Evolutionary conservation across 2,329 filamentous ascomycete genomes (phyloP).

Genomic region (Aspergillus udagawae): DNA sequence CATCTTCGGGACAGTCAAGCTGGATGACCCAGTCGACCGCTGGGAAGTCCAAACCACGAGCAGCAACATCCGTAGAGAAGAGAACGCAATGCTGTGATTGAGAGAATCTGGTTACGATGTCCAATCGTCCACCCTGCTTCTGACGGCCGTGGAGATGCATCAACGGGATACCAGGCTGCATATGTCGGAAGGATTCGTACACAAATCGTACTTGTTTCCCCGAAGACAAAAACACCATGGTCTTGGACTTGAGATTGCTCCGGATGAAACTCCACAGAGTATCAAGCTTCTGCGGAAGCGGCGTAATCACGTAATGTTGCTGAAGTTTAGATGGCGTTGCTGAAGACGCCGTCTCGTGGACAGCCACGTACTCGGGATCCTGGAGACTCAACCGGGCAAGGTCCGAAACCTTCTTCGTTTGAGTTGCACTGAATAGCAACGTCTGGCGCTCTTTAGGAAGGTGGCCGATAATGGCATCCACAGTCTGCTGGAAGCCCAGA

Average conservation of each 20-base stretch:
- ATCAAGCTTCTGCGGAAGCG: constrained; percentile 83
- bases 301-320: constrained; percentile 86
- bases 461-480: constrained; percentile 91
- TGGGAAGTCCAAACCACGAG: constrained; percentile 90
- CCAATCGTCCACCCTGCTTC: constrained; percentile 82
- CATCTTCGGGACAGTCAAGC: constrained; percentile 92
- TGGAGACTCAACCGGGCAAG: constrained; percentile 81
- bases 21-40: constrained; percentile 99
- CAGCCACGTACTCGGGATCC: constrained; percentile 91
- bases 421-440: constrained; percentile 90
- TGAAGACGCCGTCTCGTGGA: constrained; percentile 74
- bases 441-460: constrained; percentile 83
- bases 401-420: constrained; percentile 91
- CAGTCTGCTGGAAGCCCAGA: constrained; percentile 87
- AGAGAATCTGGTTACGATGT: constrained; percentile 81
- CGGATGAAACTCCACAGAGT: constrained; percentile 91
- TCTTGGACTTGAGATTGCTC: constrained; percentile 86
- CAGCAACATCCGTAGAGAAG: constrained; percentile 93
- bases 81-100: constrained; percentile 78
- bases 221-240: constrained; percentile 90
- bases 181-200: constrained; percentile 85
- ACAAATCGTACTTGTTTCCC: constrained; percentile 96
- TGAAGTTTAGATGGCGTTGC: constrained; percentile 82
- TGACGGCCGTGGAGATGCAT: constrained; percentile 92
- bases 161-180: constrained; percentile 90